Conservation (phyloP, 2,329 filamentous ascomycete genomes). For the Fusarium penzigii region DNA sequence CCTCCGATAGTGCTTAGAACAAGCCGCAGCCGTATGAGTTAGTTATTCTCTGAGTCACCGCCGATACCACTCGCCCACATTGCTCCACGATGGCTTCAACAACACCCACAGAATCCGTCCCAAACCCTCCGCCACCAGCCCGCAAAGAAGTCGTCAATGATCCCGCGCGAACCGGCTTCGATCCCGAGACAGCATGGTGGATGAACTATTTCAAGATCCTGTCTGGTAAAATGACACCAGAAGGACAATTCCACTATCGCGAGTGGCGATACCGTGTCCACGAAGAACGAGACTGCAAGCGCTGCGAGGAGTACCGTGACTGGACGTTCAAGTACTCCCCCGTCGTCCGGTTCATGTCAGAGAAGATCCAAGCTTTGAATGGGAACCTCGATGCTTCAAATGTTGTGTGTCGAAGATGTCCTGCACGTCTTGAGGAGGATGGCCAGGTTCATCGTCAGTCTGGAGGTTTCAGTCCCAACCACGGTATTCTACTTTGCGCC, state of each 20-base stretch:
- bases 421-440: slow-evolving; percentile 54
- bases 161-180: slow-evolving; percentile 62
- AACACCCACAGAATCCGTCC: slow-evolving; percentile 15
- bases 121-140: slow-evolving; percentile 15
- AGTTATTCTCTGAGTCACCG: neutral
- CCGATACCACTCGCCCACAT: too few species aligned
- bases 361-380: slow-evolving; percentile 78
- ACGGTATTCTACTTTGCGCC: slow-evolving; percentile 89
- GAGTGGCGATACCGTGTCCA: slow-evolving; percentile 72
- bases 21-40: neutral
- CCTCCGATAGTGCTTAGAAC: neutral
- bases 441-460: slow-evolving; percentile 64
- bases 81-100: slow-evolving; percentile 17
- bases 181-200: slow-evolving; percentile 66
- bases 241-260: slow-evolving; percentile 75
- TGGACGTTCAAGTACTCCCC: slow-evolving; percentile 85
- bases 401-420: slow-evolving; percentile 81
- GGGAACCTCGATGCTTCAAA: slow-evolving; percentile 73
- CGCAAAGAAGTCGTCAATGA: slow-evolving; percentile 53
- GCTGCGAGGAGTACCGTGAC: slow-evolving; percentile 79
- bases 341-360: slow-evolving; percentile 80
- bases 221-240: slow-evolving; percentile 67
- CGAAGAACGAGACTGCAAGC: slow-evolving; percentile 75
- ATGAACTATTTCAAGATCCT: slow-evolving; percentile 85
- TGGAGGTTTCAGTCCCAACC: slow-evolving; percentile 83